Base-by-base conservation (phyloP, 208 protist species). In the Trypanosoma brucei region DNA sequence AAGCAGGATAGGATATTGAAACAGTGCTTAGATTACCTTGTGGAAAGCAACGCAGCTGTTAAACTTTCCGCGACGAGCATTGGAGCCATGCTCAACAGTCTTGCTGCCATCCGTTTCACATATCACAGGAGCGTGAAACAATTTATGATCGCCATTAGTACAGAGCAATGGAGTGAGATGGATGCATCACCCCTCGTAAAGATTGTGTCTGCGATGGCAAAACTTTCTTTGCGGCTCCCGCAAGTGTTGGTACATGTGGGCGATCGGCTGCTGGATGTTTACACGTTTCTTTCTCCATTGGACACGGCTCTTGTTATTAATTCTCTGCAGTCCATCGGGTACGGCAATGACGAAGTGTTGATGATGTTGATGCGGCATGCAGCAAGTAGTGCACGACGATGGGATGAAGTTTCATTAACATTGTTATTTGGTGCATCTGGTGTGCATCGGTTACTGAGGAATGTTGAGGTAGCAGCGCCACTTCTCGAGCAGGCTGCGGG, bases 1-100 rank as follows among this genome's bases (percentile, higher is more conserved):
- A 95, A 95, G 74, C 72, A 91, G 45, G 88, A 95, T 68, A 77
- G 81, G 64, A 40, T 92, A 54, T 75, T 95, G 42, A 81, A 83
- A 65, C 57, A 73, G 62, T 86, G 84, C 61, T 70, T 95, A 8
- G 73, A 86, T 55, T 55, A 70, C 42, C 48, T 95, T n/a, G 54
- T 79, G 3, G 63, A 74, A n/a, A 70, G 58, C 6, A 78, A 80
- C 33, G 62, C 73, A 59, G 69, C 84, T 9, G 30, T 58, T 8
- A 72, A 80, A 31, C 72, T 95, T 22, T 86, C 78, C 0, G 81
- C 62, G 14, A 73, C 70, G 1, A 89, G 79, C 39, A 81, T 95
- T 54, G 88, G 79, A 1, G 61, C 73, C 8, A 84, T 95, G 34
- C 65, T 95, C 42, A 71, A 90, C 60, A 92, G 84, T 62, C 68